Evolutionary conservation across 2,329 filamentous ascomycete genomes (phyloP).

Genomic region (Pseudogymnoascus sp.): DNA sequence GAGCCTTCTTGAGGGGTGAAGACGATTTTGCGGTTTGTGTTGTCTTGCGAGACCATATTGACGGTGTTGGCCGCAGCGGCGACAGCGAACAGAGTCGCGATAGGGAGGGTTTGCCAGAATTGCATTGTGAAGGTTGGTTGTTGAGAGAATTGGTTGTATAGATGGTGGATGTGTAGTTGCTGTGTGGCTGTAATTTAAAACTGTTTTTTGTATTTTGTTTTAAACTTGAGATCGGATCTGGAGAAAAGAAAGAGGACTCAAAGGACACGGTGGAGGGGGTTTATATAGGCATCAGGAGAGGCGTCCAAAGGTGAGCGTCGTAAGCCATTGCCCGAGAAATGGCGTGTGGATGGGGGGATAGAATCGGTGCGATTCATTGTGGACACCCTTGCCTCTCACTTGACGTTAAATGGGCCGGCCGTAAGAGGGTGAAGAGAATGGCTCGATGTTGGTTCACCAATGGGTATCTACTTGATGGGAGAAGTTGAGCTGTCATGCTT

Average conservation of each 20-base stretch:
- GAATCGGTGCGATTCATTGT: conserved; percentile 6
- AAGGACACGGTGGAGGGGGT: not conserved
- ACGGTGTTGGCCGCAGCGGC: conserved; percentile 42
- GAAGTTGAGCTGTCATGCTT: conserved; percentile 10
- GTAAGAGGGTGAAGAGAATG: not conserved
- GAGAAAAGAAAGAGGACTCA: not conserved
- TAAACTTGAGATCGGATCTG: conserved; percentile 2
- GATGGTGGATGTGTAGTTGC: not conserved
- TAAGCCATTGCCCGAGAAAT: not conserved
- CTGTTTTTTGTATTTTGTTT: not conserved
- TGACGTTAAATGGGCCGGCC: not conserved
- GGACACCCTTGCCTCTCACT: conserved; percentile 3
- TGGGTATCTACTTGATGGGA: conserved; percentile 4
- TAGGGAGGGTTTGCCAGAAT: conserved; percentile 38
- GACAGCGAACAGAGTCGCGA: conserved; percentile 36
- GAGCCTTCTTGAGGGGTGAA: conserved; percentile 24
- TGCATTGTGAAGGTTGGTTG: conserved; percentile 40
- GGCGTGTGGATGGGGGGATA: not conserved
- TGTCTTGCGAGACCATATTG: conserved; percentile 53
- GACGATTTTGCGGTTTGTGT: conserved; percentile 30
- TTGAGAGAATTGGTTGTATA: not conserved
- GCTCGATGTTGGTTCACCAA: not conserved
- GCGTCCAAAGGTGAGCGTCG: conserved; percentile 5
- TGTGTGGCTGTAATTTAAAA: not conserved
- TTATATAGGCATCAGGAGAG: conserved; percentile 2